These are phyloP conservation scores for Raphanus hybrid DNA, from an alignment of 441 rosid species.

Conservation along the genomic window DNA sequence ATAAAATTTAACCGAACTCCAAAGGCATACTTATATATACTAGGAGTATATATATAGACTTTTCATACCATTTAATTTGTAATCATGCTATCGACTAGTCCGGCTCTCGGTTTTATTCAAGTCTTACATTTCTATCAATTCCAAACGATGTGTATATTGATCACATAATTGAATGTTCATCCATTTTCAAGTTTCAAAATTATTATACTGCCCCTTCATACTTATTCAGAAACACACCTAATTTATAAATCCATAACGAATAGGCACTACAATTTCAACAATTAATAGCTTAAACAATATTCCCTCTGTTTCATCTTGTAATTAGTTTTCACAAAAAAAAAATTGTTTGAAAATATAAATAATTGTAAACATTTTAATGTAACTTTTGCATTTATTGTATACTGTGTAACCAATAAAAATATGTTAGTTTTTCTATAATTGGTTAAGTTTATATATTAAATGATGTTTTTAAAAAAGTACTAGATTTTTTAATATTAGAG, in stretches of 20 bases:
- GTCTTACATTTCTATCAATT: background rate
- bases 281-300: background rate
- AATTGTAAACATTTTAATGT: no score
- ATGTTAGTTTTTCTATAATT: no score
- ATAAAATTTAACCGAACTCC: no score
- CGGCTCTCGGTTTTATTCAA: background rate
- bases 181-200: background rate
- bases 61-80: conserved; percentile 14
- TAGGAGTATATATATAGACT: background rate
- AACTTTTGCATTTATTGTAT: no score
- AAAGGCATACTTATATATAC: no score
- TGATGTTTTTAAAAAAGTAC: no score
- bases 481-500: no score
- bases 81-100: conserved; percentile 28
- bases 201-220: conserved; percentile 2
- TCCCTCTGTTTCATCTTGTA: no score
- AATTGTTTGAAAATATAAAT: no score
- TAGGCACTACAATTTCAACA: background rate
- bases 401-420: no score
- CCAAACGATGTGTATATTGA: background rate
- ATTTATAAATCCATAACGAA: background rate
- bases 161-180: background rate
- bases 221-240: background rate
- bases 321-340: no score
- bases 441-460: no score